phyloP scores from a whole-genome alignment of 2,329 filamentous ascomycete genomes.

The Penicillium glabrum region DNA sequence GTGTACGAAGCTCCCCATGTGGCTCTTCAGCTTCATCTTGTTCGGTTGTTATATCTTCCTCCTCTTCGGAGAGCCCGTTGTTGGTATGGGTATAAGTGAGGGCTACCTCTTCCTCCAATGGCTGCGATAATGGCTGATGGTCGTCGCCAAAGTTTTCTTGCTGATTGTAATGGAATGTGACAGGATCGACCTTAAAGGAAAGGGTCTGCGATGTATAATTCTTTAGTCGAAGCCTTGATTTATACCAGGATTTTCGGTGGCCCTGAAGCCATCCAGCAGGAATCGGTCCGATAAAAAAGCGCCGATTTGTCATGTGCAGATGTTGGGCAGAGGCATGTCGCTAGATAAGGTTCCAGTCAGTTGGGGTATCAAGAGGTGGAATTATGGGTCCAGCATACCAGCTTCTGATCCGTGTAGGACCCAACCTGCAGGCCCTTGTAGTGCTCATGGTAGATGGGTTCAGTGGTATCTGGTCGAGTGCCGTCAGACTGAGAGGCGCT shows the following conservation, averaged over 20 bases:
- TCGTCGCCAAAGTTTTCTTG: constrained; percentile 29
- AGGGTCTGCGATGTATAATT: constrained; percentile 50
- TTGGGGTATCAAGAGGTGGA: neutral
- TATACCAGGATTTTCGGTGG: constrained; percentile 65
- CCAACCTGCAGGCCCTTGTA: constrained; percentile 44
- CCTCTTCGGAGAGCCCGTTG: constrained; percentile 3
- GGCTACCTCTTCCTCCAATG: constrained; percentile 14
- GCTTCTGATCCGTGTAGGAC: constrained; percentile 55
- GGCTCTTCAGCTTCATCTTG: constrained; percentile 13
- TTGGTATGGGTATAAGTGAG: constrained; percentile 19
- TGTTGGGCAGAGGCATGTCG: constrained; percentile 63
- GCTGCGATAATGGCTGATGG: constrained; percentile 18
- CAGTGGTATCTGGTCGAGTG: constrained; percentile 16
- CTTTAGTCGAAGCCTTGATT: constrained; percentile 41
- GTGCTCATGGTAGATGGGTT: constrained; percentile 20
- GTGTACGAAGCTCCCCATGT: constrained; percentile 20
- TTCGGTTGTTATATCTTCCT: constrained; percentile 11
- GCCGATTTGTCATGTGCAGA: constrained; percentile 60
- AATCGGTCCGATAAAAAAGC: constrained; percentile 66
- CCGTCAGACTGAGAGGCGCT: constrained; percentile 24
- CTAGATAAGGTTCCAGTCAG: constrained; percentile 29
- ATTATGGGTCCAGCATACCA: constrained; percentile 40
- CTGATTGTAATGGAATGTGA: constrained; percentile 42
- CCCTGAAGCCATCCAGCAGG: constrained; percentile 65
- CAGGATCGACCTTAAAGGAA: constrained; percentile 54